Percentiles rank a stretch among this genome's conserved stretches.
phyloP scores from a whole-genome alignment of 2,329 filamentous ascomycete genomes.

The Trichoderma koningiopsis region DNA sequence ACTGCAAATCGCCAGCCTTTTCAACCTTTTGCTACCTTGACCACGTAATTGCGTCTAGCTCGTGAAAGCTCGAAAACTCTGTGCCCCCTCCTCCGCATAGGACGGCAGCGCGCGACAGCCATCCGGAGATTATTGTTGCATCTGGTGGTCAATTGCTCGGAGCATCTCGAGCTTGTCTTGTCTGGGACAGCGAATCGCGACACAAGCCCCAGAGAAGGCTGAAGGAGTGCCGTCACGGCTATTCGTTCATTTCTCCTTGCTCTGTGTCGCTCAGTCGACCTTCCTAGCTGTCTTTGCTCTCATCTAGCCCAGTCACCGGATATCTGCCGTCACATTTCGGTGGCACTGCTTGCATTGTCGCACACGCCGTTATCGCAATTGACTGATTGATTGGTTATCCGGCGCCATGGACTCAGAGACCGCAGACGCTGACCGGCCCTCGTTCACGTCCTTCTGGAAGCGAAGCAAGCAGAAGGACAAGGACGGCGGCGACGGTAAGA shows the following conservation, averaged over 20 bases:
- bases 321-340: not conserved
- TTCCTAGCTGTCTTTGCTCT: not conserved
- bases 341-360: not conserved
- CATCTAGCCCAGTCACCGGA: not conserved
- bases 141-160: not conserved
- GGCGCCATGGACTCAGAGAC: slow-evolving; percentile 27
- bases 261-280: not conserved
- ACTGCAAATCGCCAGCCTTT: not conserved
- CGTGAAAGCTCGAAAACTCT: not conserved
- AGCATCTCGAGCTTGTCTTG: not conserved
- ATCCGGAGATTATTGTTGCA: not conserved
- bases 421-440: slow-evolving; percentile 39
- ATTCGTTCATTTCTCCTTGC: not conserved
- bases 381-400: not conserved
- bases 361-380: not conserved
- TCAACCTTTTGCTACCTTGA: not conserved
- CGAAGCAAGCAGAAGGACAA: slow-evolving; percentile 43
- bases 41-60: not conserved
- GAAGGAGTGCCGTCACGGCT: not conserved
- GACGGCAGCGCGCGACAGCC: not conserved
- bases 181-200: not conserved
- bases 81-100: not conserved
- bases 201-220: not conserved
- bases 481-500: not conserved
- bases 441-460: slow-evolving; percentile 53